A percentile compares a stretch with the other conserved stretches of the same genome.
Evolutionary conservation across 768 basidiomycete species (phyloP).

Genomic region (Thelephora aurantiotincta): DNA sequence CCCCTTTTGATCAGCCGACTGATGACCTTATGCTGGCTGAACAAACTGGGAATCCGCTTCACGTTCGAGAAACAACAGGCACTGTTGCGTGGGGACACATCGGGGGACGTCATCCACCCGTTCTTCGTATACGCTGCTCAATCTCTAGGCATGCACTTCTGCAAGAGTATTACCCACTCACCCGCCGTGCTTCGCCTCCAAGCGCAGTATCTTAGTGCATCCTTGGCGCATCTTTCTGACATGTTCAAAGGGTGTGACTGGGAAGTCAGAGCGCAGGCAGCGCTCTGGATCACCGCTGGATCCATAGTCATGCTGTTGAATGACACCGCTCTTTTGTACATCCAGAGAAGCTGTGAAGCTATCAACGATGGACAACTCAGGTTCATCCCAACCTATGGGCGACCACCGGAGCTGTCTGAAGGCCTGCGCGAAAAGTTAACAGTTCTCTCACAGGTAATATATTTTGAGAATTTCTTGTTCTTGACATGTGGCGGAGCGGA

Average conservation of each 20-base stretch:
- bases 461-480: neutral
- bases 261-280: neutral
- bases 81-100: neutral
- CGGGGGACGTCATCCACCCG: neutral
- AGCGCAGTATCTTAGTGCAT: neutral
- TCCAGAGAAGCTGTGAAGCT: neutral
- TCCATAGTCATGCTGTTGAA: neutral
- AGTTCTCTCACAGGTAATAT: neutral
- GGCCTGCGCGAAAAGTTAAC: neutral
- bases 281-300: neutral
- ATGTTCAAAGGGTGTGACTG: neutral
- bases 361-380: neutral
- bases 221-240: neutral
- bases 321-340: neutral
- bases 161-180: neutral
- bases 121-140: neutral
- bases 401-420: neutral
- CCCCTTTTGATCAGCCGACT: neutral
- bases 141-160: neutral
- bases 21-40: neutral
- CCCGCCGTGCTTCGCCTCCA: neutral
- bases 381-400: neutral
- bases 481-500: neutral
- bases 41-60: neutral
- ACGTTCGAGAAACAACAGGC: neutral